These are phyloP conservation scores for Aspergillus fijiensis DNA, from an alignment of 2,329 filamentous ascomycete species.

Conservation along the genomic window DNA sequence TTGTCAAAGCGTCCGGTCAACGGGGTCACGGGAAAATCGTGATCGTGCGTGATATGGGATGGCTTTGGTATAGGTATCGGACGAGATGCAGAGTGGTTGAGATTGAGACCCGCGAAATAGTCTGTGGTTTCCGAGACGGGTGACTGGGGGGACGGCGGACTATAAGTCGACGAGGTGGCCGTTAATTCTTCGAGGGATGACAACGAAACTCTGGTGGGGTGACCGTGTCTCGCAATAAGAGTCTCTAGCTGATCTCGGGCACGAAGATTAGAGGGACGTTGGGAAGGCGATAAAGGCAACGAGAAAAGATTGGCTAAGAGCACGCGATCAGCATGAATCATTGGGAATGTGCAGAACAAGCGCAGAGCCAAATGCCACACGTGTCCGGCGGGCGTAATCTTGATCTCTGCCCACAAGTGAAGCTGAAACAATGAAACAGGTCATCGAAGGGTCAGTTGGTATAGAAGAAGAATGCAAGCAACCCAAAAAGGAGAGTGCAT, in stretches of 20 bases:
- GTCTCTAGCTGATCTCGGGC: conserved; percentile 38
- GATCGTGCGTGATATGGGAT: conserved; percentile 24
- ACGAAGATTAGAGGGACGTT: conserved; percentile 24
- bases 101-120: conserved; percentile 27
- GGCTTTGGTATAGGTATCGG: conserved; percentile 39
- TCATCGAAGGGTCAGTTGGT: conserved; percentile 1
- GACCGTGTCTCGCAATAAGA: conserved; percentile 40
- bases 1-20: conserved; percentile 41
- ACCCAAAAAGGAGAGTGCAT: conserved; percentile 3
- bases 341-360: conserved; percentile 13
- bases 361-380: conserved; percentile 29
- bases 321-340: conserved; percentile 29
- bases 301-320: conserved; percentile 25
- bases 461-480: conserved; percentile 3
- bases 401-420: conserved; percentile 7
- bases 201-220: conserved; percentile 39
- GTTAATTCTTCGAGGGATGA: conserved; percentile 41
- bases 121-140: conserved; percentile 24
- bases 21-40: conserved; percentile 39
- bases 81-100: conserved; percentile 30
- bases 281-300: conserved; percentile 26
- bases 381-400: conserved; percentile 27
- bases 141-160: conserved; percentile 33
- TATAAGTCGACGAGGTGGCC: conserved; percentile 39
- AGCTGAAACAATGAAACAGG: conserved; percentile 10